Base-by-base conservation (phyloP, 1,284 basidiomycete genomes). In the Boletus nobilissimus region DNA sequence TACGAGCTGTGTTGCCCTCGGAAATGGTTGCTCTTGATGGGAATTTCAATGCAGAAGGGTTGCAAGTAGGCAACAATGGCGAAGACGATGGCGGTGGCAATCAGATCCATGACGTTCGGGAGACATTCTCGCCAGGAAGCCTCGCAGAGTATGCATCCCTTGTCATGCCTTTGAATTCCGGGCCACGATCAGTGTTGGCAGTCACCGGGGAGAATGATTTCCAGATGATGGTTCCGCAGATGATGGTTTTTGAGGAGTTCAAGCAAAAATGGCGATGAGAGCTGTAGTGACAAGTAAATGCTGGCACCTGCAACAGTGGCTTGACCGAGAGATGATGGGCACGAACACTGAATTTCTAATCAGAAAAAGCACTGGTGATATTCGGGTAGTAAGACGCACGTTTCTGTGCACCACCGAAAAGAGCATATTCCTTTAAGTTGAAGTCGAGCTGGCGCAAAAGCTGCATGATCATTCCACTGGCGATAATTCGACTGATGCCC, bases 391-490 rank as follows among this genome's bases (percentile, higher is more conserved):
- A 36, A 34, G 48, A 71, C 95, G 85, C 84, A 98, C 97, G 91
- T 89, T 99, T 99, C 89, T 99, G 98, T 51, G 97, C 98, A 81
- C 96, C 97, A 81, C 97, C 95, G n/a, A 99, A 99, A 75, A 99
- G 89, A 34, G 97, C 97, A 73, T 98, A 91, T 87, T 99, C 98
- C 91, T 99, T 98, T 85, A 99, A 89, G 80, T 93, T 94, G 86
- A 99, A 99, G 89, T 99, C 98, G 82, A 99, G 88, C 97, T 99
- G 72, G 98, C 98, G 78, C 98, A 99, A 92, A 70, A 99, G 94
- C 88, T 99, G 98, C 96, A 99, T 99, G 88, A 99, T 99, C 98
- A 99, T 99, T 83, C 98, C 98, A 64, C 94, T 96, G 24, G 98
- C 99, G 84, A 99, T 94, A 86, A 99, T 98, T 76, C 98, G 98